Percentiles rank a stretch among this genome's conserved stretches.
phyloP scores from a whole-genome alignment of 2,329 filamentous ascomycete species.

The Sporothrix mexicana region DNA sequence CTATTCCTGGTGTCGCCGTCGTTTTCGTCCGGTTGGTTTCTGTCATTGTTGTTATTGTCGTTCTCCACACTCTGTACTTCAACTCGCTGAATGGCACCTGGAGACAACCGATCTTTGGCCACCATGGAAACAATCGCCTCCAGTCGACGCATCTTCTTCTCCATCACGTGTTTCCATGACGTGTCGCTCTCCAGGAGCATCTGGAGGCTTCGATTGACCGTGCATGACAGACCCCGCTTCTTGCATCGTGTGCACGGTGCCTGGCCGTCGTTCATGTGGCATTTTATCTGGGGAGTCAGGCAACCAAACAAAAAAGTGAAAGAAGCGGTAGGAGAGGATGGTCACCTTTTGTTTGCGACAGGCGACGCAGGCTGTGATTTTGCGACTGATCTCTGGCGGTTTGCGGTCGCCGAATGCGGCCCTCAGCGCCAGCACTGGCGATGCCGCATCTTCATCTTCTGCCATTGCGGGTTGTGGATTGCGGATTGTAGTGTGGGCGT shows the following conservation, averaged over 20 bases:
- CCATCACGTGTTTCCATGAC: slow-evolving; percentile 29
- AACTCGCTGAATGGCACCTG: not conserved
- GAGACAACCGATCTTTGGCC: not conserved
- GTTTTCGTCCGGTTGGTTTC: not conserved
- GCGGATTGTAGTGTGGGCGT: too few relatives aligned
- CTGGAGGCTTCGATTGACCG: slow-evolving; percentile 31
- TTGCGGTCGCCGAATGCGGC: slow-evolving; percentile 47
- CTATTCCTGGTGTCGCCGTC: not conserved
- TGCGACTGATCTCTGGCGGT: slow-evolving; percentile 46
- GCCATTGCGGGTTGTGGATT: not conserved
- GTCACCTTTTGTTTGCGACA: slow-evolving; percentile 48
- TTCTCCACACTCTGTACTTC: not conserved
- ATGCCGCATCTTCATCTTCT: slow-evolving; percentile 52
- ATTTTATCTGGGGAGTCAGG: slow-evolving; percentile 31
- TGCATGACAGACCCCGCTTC: slow-evolving; percentile 30
- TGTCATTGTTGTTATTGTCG: too few relatives aligned
- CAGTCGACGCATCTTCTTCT: slow-evolving; percentile 26
- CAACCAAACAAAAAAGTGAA: not conserved
- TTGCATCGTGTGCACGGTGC: slow-evolving; percentile 31
- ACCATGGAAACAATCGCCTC: slow-evolving; percentile 11
- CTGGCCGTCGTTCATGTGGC: slow-evolving; percentile 31
- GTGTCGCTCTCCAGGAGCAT: slow-evolving; percentile 33
- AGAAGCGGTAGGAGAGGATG: not conserved
- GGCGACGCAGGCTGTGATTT: slow-evolving; percentile 48
- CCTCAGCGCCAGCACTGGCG: slow-evolving; percentile 40